phyloP scores from a whole-genome alignment of 2,329 filamentous ascomycete genomes.

The Metarhizium humberi region DNA sequence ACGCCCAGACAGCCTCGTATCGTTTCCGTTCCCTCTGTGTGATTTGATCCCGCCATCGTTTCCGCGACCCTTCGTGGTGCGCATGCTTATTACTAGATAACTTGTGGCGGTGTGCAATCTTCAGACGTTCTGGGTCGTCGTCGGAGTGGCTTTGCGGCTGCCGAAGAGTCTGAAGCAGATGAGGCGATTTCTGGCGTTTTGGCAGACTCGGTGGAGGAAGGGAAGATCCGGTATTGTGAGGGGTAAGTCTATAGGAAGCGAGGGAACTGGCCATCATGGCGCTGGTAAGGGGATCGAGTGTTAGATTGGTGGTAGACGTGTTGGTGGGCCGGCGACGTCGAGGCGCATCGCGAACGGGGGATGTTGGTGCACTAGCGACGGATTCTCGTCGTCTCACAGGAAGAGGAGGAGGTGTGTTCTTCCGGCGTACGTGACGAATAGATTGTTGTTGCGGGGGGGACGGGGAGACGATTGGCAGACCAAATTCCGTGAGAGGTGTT shows the following conservation, averaged over 20 bases:
- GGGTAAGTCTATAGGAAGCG: conserved; percentile 50
- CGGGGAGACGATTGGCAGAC: conserved; percentile 5
- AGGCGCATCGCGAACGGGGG: conserved; percentile 23
- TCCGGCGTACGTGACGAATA: not conserved
- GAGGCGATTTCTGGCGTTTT: conserved; percentile 35
- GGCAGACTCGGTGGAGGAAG: conserved; percentile 27
- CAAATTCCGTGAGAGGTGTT: conserved; percentile 7
- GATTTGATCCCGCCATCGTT: conserved; percentile 68
- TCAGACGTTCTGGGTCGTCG: conserved; percentile 44
- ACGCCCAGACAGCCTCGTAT: conserved; percentile 80
- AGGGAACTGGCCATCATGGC: conserved; percentile 70
- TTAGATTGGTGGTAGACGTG: conserved; percentile 30
- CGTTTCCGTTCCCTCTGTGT: conserved; percentile 65
- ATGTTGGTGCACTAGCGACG: conserved; percentile 21
- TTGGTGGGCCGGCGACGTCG: conserved; percentile 17
- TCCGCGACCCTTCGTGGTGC: conserved; percentile 67
- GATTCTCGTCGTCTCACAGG: conserved; percentile 10
- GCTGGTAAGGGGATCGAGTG: conserved; percentile 57
- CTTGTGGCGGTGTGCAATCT: conserved; percentile 38
- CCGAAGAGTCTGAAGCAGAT: conserved; percentile 58
- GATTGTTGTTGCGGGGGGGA: conserved; percentile 1
- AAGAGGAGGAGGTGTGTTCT: conserved; percentile 6
- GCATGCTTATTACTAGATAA: conserved; percentile 52
- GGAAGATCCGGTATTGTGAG: conserved; percentile 27
- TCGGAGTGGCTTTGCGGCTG: conserved; percentile 40